Evolutionary conservation across 2,329 filamentous ascomycete species (phyloP), one percentile per base, ranked within the genome.

Genomic region (Chaetoscypha palmicola): DNA sequence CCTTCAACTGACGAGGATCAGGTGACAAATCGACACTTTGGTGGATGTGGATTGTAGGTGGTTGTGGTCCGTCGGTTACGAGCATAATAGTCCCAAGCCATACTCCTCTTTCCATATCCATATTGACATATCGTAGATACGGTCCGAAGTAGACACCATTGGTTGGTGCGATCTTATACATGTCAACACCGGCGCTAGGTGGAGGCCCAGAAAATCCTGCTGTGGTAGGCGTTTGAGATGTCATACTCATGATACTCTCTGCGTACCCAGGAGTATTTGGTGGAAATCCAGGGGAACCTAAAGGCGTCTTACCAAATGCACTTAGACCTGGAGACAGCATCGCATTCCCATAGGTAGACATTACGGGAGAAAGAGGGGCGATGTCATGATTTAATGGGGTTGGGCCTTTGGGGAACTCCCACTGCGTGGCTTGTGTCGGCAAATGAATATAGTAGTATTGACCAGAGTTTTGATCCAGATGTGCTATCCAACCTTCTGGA

Each of bases 381-480:
- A 85, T 76, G 47, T 94, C 89, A 51, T 94, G 77, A 50, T 87
- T 86, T 42, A 96, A 73, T 1, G 91, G 91, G 19, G 88, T 95
- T 0, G 90, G 90, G 0, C 91, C 91, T 66, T 96, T 97, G 21
- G 92, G 92, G 55, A 97, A 97, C 60, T 98, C 92, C 92, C 92
- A 98, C 62, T 98, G 92, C 1, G 92, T 98, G 2, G 90, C 88
- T 62, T 97, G 92, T 0, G 87, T 90, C 1, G 90, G 86, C 22
- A 98, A 74, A 63, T 98, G 92, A 47, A 98, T 98, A 60, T 98
- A 98, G 65, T 98, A 98, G 66, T 97, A 98, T 61, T 97, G 91
- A 1, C 92, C 92, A 2, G 91, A 97, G 61, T 86, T 95, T 54
- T 88, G 86, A 62, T 98, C 92, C 3, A 97, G 19, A 63, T 97